Base-by-base conservation (phyloP, 805 yeast genomes). In the Kluyveromyces siamensis region DNA sequence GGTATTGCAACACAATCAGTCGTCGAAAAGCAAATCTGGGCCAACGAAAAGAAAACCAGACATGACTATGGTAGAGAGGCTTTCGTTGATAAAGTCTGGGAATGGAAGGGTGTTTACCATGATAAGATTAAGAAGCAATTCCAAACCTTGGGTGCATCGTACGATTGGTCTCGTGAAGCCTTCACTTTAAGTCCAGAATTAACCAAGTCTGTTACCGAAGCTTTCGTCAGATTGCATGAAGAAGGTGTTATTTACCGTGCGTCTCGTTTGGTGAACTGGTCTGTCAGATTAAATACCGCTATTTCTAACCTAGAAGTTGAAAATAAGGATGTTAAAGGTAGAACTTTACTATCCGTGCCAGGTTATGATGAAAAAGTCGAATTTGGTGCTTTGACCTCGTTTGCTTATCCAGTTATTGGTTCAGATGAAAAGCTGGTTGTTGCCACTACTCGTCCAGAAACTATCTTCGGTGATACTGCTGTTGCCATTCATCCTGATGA, bases 1-100 rank as follows among this genome's bases (percentile, higher is more conserved):
- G 99, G 99, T 77, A 93, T 93, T 68, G 95, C 96, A 41, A 93
- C 99, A 10, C 99, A 93, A 71, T 86, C 96, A 16, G 98, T 93
- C 56, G 98, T 93, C 54, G 99, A 93, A 72, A 93, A 93, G 71
- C 90, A 84, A 74, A 69, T 93, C 38, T 88, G 96, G 96, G 86
- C 88, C 48, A 79, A 80, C 56, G 87, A 87, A 62, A 78, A 83
- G 71, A 77, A 84, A 66, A 89, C 98, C 46, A 85, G 98, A 72
- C 96, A 93, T 68, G 98, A 93, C 64, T 80, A 79, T 53, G 96
- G 96, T 53, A 87, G 99, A 72, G 97, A 91, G 66, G 83, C 79
- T 54, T 93, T 93, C 58, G 72, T 87, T 49, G 83, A 76, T 37
- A 83, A 84, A 65, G 96, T 93, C 30, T 93, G 98, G 98, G 96